Evolutionary conservation across 768 basidiomycete species (phyloP), one percentile per base, ranked within the genome.

Genomic region (Pulveroboletus sp.): DNA sequence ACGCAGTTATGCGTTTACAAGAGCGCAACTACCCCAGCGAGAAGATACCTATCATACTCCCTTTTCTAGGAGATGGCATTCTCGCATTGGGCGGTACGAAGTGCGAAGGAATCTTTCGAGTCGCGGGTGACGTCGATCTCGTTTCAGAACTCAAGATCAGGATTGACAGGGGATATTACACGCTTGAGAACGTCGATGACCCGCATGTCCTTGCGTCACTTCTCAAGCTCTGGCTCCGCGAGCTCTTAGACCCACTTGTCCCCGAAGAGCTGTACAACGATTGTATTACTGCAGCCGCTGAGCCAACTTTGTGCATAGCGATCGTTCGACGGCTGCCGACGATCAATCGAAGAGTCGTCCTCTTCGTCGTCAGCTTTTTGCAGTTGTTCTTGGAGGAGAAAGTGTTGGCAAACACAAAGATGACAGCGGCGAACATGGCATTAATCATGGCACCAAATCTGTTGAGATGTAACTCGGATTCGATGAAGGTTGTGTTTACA

Each of bases 381-480:
- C 93, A 95, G 72, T 70, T 91, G 46, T 96, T 96, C 72, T 69
- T 93, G 45, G 85, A 87, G 42, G 86, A 89, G 38, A 78, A 80
- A 56, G 82, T 88, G 17, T 79, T 89, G 55, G 71, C 66, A 11
- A 68, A 75, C 40, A 93, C 90, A 37, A 92, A 94, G 71, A 95
- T 94, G 93, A 94, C 90, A 3, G 79, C 87, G 10, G 83, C 83
- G 33, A 93, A 93, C 66, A 70, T 95, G 54, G 90, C 93, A 8
- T 71, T 94, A 14, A 90, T 96, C 17, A 88, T 96, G 84, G 90
- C 93, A 1, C 93, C 93, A 8, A 95, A 95, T 69, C 67, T 96
- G 39, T 68, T 96, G 39, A 74, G 93, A 48, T 94, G 93, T 62
- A 86, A 77, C 57, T 92, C 89, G 14, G 86, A 92, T 42, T 88